Base-by-base conservation (phyloP, 306 rosid genomes). In the Trichosanthes cucumerina region DNA sequence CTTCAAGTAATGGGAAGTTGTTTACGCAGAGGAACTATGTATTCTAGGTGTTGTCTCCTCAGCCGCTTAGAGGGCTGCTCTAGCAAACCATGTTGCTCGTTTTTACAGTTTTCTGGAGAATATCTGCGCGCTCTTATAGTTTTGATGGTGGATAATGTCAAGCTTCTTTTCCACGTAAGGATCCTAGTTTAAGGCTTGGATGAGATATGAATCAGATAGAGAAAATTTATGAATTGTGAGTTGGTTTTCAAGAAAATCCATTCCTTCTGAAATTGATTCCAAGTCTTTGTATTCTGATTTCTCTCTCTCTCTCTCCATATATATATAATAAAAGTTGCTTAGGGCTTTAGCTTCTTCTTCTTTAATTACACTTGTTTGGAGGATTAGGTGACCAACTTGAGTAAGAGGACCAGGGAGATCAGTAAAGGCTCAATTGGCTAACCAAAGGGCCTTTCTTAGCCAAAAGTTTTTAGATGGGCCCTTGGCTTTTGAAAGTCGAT, bases 121-220 rank as follows among this genome's bases (percentile, higher is more conserved):
- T 86, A 78, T 85, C 79, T 91, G 60, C 88, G 71, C 54, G 81
- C 83, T 69, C 82, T 85, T 78, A 33, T 87, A 80, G 75, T 80
- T 80, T 74, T 86, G 70, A 38, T 71, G 33, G 79, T 82, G 90
- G 95, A 90, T 86, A 89, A 83, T 74, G 39, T 89, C 63, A 88
- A 85, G 88, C 84, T 31, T 50, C 66, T 89, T 89, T 86, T 86
- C 85, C 83, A 87, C 47, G 96, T 89, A 88, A 87, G 98, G 72
- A 36, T 76, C 53, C 9, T 54, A 36, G 69, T 54, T 76, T 57
- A 53, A 19, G 36, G 21, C 52, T 59, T 34, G 52, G 31, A 6
- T 76, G 11, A 12, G 64, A 54, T 33, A 36, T 34, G 50, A 56
- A 54, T 33, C 47, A 36, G 66, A 39, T 53, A 36, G 31, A 23